Evolutionary conservation across 2,329 filamentous ascomycete species (phyloP), one percentile per base, ranked within the genome.

Genomic region (Ilyonectria mors-panacis): DNA sequence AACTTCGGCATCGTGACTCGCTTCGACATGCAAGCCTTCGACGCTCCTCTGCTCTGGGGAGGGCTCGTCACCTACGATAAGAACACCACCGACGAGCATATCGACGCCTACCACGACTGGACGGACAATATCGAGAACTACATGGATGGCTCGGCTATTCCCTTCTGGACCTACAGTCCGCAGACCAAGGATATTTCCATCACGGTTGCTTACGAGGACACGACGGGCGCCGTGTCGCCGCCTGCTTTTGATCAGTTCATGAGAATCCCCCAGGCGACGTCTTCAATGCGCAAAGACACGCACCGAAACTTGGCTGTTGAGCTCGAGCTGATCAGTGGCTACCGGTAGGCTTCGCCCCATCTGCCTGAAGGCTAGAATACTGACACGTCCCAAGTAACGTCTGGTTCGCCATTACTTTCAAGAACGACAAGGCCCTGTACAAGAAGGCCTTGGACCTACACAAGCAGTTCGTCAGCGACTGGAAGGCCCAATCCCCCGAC

Each of bases 1-100:
- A 70, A 70, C 44, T 70, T 70, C 2, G 69, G 69, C 2, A 70
- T 70, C 56, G 68, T 70, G 39, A 70, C 69, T 39, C 69, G 69
- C 60, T 68, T 70, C 39, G 69, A 70, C n/a, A 55, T 70, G 1
- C 69, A 70, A 19, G 60, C 69, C 6, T 70, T 70, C 21, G 65
- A 70, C 2, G 57, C 68, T 39, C 65, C 65, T 12, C 64, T 62
- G 5, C 65, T 70, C 50, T 70, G 69, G 68, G 69, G 68, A 8
- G 69, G 69, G 3, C 65, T 70, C 0, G 69, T 70, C 21, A 68
- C 65, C 2, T 70, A 70, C 28, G 48, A 68, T 17, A 47, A 47
- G 44, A 28, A 66, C 19, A 70, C 69, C 0, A 70, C 69, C 7
- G 68, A 70, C 7, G 53, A 56, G 1, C 69, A 70, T 12, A 50